Conservation (phyloP, 1,284 basidiomycete species). For the Schizophyllum commune region DNA sequence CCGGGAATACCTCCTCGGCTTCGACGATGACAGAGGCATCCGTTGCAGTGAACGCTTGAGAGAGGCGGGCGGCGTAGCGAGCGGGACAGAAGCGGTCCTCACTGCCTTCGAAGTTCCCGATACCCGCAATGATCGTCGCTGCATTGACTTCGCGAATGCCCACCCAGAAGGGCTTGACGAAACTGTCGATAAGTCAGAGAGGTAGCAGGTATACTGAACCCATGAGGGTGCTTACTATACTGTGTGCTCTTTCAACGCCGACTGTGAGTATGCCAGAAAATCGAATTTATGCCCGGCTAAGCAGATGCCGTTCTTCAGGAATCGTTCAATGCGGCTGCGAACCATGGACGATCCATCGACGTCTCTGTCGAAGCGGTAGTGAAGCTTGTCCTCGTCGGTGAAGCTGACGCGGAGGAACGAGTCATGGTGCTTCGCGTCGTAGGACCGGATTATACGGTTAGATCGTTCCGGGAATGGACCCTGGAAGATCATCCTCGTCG, state of each 20-base stretch:
- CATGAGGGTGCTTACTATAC: conserved; percentile 45
- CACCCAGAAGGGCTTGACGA: conserved; percentile 40
- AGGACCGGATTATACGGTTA: conserved; percentile 53
- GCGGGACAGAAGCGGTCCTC: conserved; percentile 49
- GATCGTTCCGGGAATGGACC: conserved; percentile 59
- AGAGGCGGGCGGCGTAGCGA: conserved; percentile 62
- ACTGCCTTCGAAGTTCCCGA: neutral
- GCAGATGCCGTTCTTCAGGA: conserved; percentile 21
- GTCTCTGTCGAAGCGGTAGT: conserved; percentile 26
- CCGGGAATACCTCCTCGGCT: conserved; percentile 40
- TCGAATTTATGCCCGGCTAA: conserved; percentile 26
- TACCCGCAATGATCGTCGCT: neutral
- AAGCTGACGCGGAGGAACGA: conserved; percentile 52
- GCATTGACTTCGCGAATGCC: conserved; percentile 39
- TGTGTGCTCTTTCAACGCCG: conserved; percentile 42
- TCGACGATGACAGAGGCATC: conserved; percentile 43
- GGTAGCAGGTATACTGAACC: conserved; percentile 13
- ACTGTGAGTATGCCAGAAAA: conserved; percentile 40
- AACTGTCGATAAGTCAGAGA: conserved; percentile 27
- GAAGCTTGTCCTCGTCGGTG: conserved; percentile 20
- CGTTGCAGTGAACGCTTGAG: conserved; percentile 68
- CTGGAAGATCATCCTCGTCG: conserved; percentile 46
- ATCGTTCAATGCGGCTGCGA: conserved; percentile 18
- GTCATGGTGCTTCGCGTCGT: conserved; percentile 35
- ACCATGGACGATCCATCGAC: conserved; percentile 23